A percentile compares a stretch with the other conserved stretches of the same genome.
phyloP scores from a whole-genome alignment of 768 basidiomycete genomes.

The Phanerochaete sordida region DNA sequence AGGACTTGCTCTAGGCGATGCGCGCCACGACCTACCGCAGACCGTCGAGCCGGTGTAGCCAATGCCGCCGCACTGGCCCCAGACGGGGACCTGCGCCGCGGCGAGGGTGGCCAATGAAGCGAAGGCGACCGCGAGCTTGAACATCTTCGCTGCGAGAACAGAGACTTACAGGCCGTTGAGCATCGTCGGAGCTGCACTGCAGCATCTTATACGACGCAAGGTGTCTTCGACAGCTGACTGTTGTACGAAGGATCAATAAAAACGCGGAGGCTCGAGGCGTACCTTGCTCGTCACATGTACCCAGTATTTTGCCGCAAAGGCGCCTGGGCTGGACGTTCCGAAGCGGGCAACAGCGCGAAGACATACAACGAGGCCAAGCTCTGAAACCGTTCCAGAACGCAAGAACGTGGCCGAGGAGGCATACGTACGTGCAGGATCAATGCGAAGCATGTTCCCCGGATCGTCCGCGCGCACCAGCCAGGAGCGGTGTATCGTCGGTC shows the following conservation, averaged over 20 bases:
- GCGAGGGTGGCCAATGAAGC: background rate
- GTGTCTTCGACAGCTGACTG: background rate
- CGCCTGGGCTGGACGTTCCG: background rate
- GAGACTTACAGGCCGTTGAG: background rate
- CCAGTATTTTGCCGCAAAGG: background rate
- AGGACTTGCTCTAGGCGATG: background rate
- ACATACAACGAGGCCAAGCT: background rate
- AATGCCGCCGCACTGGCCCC: slow-evolving; percentile 13
- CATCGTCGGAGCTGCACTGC: background rate
- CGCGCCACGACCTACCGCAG: background rate
- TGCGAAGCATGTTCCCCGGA: background rate
- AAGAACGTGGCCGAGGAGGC: background rate
- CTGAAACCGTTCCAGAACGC: background rate
- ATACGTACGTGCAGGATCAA: background rate
- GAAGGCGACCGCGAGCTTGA: background rate
- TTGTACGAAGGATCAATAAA: background rate
- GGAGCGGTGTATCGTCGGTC: background rate
- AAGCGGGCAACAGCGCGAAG: background rate
- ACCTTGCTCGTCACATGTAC: background rate
- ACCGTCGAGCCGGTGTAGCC: slow-evolving; percentile 7
- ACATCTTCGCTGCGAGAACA: background rate
- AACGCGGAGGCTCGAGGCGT: background rate
- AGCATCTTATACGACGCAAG: background rate
- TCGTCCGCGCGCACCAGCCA: background rate
- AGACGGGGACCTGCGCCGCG: background rate